phyloP scores from a whole-genome alignment of 1,139 yeast genomes.

The Protomyces macrosporus region DNA sequence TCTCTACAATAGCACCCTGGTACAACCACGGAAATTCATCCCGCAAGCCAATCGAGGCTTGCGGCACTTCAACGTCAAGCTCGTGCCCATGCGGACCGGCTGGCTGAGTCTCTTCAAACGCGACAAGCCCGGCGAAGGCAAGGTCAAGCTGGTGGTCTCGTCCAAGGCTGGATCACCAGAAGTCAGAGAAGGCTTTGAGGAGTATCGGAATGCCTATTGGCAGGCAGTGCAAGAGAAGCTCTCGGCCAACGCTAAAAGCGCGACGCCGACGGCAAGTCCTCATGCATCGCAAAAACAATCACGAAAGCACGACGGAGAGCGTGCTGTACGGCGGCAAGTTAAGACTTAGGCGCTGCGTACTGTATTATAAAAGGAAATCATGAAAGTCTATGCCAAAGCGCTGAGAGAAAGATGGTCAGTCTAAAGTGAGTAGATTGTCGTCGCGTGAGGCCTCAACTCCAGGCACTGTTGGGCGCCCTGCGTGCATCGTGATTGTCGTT shows the following conservation, averaged over 20 bases:
- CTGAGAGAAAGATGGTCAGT: too few relatives aligned
- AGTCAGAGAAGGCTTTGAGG: slow-evolving; percentile 21
- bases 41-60: slow-evolving; percentile 28
- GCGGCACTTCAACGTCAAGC: slow-evolving; percentile 23
- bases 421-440: too few relatives aligned
- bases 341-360: too few relatives aligned
- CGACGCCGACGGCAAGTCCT: too few relatives aligned
- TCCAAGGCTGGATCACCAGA: slow-evolving; percentile 11
- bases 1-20: slow-evolving; percentile 20
- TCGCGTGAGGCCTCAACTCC: too few relatives aligned
- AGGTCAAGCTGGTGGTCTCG: slow-evolving; percentile 11
- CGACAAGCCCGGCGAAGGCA: slow-evolving; percentile 5
- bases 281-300: too few relatives aligned
- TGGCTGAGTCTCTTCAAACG: slow-evolving; percentile 3
- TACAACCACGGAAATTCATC: slow-evolving; percentile 23
- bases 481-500: too few relatives aligned
- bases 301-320: too few relatives aligned
- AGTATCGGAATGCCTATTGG: slow-evolving; percentile 18
- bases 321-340: too few relatives aligned
- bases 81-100: slow-evolving; percentile 17
- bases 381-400: too few relatives aligned
- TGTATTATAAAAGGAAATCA: too few relatives aligned
- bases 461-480: too few relatives aligned
- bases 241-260: neutral
- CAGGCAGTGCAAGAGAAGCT: slow-evolving; percentile 9